Evolutionary conservation across 768 basidiomycete genomes (phyloP).

Genomic region (Lactarius sp.): DNA sequence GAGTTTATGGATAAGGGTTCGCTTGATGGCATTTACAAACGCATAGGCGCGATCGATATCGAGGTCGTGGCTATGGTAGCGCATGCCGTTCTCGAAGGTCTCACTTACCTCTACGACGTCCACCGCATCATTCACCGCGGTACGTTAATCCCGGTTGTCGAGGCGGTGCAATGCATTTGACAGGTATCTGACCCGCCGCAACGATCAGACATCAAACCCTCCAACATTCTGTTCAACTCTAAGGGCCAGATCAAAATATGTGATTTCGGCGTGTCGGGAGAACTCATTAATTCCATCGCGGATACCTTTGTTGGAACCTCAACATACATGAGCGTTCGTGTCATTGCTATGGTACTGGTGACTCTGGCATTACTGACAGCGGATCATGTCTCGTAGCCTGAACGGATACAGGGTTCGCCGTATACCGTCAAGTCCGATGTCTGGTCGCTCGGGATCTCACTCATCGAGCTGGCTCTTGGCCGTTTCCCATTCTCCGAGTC

Average conservation of each 20-base stretch:
- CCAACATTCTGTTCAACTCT: conserved; percentile 94
- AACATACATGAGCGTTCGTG: conserved; percentile 97
- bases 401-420: conserved; percentile 97
- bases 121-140: conserved; percentile 99
- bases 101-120: conserved; percentile 96
- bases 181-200: not conserved
- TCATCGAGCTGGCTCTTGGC: conserved; percentile 95
- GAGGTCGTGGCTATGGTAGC: conserved; percentile 91
- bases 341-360: conserved; percentile 13
- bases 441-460: conserved; percentile 95
- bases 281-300: conserved; percentile 97
- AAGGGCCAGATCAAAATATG: conserved; percentile 97
- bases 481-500: conserved; percentile 95
- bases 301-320: conserved; percentile 99
- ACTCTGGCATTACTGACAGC: conserved; percentile 19
- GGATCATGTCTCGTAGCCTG: conserved; percentile 57
- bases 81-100: conserved; percentile 88
- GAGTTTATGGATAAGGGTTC: conserved; percentile 94
- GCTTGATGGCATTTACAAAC: conserved; percentile 93
- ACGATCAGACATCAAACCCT: conserved; percentile 90
- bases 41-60: conserved; percentile 89
- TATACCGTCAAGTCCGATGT: conserved; percentile 99
- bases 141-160: conserved; percentile 37
- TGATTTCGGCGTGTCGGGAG: conserved; percentile 98
- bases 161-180: not conserved